Evolutionary conservation across 2,329 filamentous ascomycete species (phyloP).

Genomic region (Pseudogymnoascus sp.): DNA sequence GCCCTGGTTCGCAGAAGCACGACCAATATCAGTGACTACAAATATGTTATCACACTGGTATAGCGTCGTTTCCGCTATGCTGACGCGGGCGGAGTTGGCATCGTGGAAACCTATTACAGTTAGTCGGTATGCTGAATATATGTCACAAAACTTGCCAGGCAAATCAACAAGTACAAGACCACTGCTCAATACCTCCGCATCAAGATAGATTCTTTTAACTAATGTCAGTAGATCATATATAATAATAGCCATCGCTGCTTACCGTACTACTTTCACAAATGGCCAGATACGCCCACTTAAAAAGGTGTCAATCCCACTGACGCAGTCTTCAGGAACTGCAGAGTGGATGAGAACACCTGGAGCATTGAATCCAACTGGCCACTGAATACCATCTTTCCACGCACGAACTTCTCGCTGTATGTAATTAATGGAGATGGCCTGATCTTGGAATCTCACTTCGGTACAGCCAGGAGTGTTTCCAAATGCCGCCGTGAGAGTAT

Average conservation of each 20-base stretch:
- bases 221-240: not conserved
- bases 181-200: conserved; percentile 11
- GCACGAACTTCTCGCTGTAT: conserved; percentile 9
- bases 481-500: conserved; percentile 12
- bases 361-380: conserved; percentile 11
- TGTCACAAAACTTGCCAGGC: conserved; percentile 8
- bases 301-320: conserved; percentile 8
- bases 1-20: conserved; percentile 12
- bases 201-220: conserved; percentile 12
- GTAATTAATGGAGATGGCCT: conserved; percentile 4
- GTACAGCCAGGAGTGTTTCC: conserved; percentile 8
- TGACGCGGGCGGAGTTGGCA: conserved; percentile 14
- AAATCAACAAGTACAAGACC: conserved; percentile 16
- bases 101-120: conserved; percentile 14
- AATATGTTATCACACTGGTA: conserved; percentile 15
- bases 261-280: conserved; percentile 16
- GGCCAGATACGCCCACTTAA: conserved; percentile 12
- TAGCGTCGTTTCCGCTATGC: conserved; percentile 13
- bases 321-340: conserved; percentile 4
- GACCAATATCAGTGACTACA: conserved; percentile 13
- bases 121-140: conserved; percentile 5
- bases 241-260: not conserved
- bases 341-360: conserved; percentile 6
- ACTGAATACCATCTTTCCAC: conserved; percentile 13
- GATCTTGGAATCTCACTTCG: conserved; percentile 9